Base-by-base conservation (phyloP, 2,329 filamentous ascomycete genomes). In the Fusarium drepaniforme region DNA sequence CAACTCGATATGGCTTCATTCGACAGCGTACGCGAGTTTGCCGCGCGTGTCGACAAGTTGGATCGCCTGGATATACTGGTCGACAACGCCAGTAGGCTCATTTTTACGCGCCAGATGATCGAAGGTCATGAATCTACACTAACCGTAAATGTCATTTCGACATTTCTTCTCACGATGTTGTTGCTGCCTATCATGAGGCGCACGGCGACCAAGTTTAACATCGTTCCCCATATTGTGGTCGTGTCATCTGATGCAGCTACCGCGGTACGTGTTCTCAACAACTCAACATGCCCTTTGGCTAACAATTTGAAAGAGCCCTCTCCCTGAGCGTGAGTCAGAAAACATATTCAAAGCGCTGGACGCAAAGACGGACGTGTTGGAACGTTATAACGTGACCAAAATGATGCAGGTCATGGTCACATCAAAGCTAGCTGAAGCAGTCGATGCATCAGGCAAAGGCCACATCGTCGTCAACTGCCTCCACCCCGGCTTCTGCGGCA, bases 121-220 rank as follows among this genome's bases (percentile, higher is more conserved):
- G 84, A 86, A 66, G 86, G 84, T 3, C 81, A 84, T 64, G 87
- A 88, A 76, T 75, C 75, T 16, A 84, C 80, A 33, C 76, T 88
- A 59, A 85, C 84, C 5, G 82, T 88, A 56, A 89, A 89, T 73
- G 84, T 88, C 21, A 79, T 89, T 40, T 82, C 82, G 4, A 88
- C 85, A 0, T 84, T 86, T 40, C 78, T 89, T 33, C 80, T 89
- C 64, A 83, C 83, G 0, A 49, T 88, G 13, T 70, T 84, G 60
- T 72, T 88, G 23, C 76, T 89, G 23, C 87, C 87, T 2, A 74
- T 78, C 28, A 71, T 89, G 73, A 81, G 82, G 23, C 77, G 77
- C 15, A 84, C 83, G 11, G 83, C 82, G 2, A 75, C 63, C 5
- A 76, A 72, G 64, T 77, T 79, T 63, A 84, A 83, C 16, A 68